Evolutionary conservation across 2,329 filamentous ascomycete species (phyloP).

Genomic region (Epichloe amarillans): DNA sequence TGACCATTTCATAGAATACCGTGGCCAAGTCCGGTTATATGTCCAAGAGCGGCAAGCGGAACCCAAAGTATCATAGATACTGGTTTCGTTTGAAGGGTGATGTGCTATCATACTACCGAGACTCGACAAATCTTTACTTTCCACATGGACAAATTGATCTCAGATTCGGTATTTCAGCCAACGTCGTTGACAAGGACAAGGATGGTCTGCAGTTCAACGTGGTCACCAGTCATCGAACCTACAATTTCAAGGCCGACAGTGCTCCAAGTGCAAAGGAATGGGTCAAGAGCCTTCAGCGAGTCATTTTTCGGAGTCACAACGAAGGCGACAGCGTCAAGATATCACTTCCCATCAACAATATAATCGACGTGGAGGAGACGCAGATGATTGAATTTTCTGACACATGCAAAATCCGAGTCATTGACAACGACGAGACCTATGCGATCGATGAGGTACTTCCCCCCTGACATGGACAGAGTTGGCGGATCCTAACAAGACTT

Average conservation of each 20-base stretch:
- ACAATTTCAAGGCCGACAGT: constrained; percentile 83
- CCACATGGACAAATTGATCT: constrained; percentile 85
- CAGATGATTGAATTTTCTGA: constrained; percentile 85
- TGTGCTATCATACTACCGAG: constrained; percentile 77
- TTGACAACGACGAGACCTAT: constrained; percentile 88
- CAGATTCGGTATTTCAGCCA: constrained; percentile 81
- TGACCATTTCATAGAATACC: constrained; percentile 39
- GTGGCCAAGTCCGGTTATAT: constrained; percentile 79
- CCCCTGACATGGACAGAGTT: not conserved
- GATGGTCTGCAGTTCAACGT: constrained; percentile 68
- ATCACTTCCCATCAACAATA: constrained; percentile 72
- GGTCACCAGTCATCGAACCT: constrained; percentile 68
- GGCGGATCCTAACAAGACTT: not conserved
- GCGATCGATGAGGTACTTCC: constrained; percentile 72
- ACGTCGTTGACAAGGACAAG: constrained; percentile 61
- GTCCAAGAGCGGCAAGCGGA: constrained; percentile 76
- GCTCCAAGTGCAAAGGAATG: constrained; percentile 82
- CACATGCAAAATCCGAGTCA: constrained; percentile 83
- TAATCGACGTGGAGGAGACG: constrained; percentile 86
- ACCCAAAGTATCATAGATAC: constrained; percentile 76
- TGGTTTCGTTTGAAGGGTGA: constrained; percentile 92
- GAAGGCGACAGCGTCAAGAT: constrained; percentile 97
- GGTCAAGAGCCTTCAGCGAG: constrained; percentile 86
- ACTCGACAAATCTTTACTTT: constrained; percentile 78
- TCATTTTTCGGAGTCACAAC: constrained; percentile 91